Base-by-base conservation (phyloP, 768 basidiomycete species). In the Psilocybe sp. region DNA sequence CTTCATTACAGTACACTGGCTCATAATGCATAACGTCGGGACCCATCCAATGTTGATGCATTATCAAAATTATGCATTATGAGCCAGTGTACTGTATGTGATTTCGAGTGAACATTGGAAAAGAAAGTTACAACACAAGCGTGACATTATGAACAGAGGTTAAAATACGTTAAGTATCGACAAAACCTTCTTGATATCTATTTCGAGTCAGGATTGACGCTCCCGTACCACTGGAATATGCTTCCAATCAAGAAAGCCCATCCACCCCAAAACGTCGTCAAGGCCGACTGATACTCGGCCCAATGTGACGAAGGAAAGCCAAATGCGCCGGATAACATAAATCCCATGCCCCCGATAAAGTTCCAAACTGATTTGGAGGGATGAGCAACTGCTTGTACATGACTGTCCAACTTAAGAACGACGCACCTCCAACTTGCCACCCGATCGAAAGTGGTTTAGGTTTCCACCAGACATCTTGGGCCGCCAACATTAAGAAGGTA, bases 201-300 rank as follows among this genome's bases (percentile, higher is more conserved):
- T 28, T 28, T 28, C 7, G 23, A 84, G 57, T 56, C 79, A 78
- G 51, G 54, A 56, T 75, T 74, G n/a, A 75, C 71, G 39, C 64
- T 67, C 62, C 83, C 81, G 51, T 77, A 81, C 65, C 77, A 69
- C 64, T 84, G 82, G 14, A 80, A 57, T 0, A 75, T 54, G 54
- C 78, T 80, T 4, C 80, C 81, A 39, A 84, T 76, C 63, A 85
- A 65, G 67, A 85, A 85, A 2, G 77, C 81, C 79, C 81, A 84
- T 4, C 75, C 70, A 16, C 75, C 77, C 79, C 80, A 83, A 57
- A 80, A 84, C 0, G 82, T 84, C 5, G 70, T 69, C 40, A 80
- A 60, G 5, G 73, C 69, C 58, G 78, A 80, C 59, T 84, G 72
- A 55, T 81, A 84, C 37, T 70, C 68, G 13, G 67, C 72, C 18